These are phyloP conservation scores for Agrostemma githago DNA, from an alignment of 148 eudicot genomes.

Conservation along the genomic window DNA sequence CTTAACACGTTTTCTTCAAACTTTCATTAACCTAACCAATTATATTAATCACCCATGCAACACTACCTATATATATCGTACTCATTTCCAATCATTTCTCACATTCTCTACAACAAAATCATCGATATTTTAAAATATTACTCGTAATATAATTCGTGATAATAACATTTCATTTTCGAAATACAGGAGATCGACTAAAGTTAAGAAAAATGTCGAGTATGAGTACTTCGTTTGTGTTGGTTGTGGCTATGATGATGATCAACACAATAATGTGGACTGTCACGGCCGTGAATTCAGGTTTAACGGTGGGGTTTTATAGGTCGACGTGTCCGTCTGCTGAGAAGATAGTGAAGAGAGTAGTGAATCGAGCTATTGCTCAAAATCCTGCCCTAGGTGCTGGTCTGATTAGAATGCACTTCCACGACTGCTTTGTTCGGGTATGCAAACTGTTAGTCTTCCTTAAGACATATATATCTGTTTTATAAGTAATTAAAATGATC, in stretches of 20 bases:
- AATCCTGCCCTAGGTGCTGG: conserved; percentile 43
- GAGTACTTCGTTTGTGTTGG: neutral
- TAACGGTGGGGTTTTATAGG: conserved; percentile 28
- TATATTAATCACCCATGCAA: neutral
- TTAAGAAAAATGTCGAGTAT: neutral
- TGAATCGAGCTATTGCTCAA: conserved; percentile 20
- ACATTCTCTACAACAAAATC: neutral
- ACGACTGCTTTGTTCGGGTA: conserved; percentile 52
- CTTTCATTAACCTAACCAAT: neutral
- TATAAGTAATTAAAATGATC: too few relatives aligned
- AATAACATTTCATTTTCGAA: neutral
- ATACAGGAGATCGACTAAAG: neutral
- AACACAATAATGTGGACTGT: neutral
- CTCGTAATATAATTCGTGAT: neutral
- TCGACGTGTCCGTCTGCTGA: conserved; percentile 36
- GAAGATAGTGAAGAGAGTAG: conserved; percentile 31
- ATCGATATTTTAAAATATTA: too few relatives aligned
- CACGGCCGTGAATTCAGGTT: conserved; percentile 5
- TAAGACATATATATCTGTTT: too few relatives aligned
- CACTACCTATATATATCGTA: conserved; percentile 11
- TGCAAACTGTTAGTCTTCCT: too few relatives aligned
- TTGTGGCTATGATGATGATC: neutral
- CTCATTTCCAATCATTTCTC: neutral
- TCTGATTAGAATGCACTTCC: conserved; percentile 41
- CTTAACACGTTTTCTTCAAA: conserved; percentile 14